phyloP scores from a whole-genome alignment of 768 basidiomycete genomes.

The Suillus alpinus region DNA sequence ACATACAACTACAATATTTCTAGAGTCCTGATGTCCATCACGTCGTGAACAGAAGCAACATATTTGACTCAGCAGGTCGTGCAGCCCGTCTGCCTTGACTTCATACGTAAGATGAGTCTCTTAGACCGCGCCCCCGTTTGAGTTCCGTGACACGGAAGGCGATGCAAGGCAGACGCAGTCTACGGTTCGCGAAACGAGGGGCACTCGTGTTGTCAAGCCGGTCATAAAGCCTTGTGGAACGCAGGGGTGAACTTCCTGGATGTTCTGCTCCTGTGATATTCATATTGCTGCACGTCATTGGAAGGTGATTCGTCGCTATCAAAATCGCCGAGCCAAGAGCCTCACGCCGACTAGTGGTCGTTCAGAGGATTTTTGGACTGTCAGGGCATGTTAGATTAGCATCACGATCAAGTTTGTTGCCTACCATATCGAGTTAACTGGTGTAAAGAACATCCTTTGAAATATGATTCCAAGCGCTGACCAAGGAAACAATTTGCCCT shows the following conservation, averaged over 20 bases:
- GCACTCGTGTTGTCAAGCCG: no score
- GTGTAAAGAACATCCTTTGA: background rate
- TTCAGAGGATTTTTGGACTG: background rate
- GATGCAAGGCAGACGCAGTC: no score
- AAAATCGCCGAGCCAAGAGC: background rate
- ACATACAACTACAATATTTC: no score
- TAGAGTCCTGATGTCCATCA: no score
- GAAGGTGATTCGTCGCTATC: background rate
- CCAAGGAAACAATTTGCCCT: background rate
- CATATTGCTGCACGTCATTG: background rate
- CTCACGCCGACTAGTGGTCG: background rate
- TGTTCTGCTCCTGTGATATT: background rate
- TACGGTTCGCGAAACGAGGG: no score
- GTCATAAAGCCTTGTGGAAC: no score
- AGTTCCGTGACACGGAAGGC: no score
- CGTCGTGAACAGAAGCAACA: no score
- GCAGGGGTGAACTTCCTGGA: background rate
- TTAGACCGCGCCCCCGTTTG: no score
- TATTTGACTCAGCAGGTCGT: no score
- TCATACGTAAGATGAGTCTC: no score
- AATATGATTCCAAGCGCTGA: background rate
- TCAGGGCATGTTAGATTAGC: background rate
- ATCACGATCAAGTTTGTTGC: background rate
- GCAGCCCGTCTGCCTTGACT: no score
- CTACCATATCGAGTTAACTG: background rate